phyloP scores from a whole-genome alignment of 2,329 filamentous ascomycete genomes.

The Xylaria sp. region DNA sequence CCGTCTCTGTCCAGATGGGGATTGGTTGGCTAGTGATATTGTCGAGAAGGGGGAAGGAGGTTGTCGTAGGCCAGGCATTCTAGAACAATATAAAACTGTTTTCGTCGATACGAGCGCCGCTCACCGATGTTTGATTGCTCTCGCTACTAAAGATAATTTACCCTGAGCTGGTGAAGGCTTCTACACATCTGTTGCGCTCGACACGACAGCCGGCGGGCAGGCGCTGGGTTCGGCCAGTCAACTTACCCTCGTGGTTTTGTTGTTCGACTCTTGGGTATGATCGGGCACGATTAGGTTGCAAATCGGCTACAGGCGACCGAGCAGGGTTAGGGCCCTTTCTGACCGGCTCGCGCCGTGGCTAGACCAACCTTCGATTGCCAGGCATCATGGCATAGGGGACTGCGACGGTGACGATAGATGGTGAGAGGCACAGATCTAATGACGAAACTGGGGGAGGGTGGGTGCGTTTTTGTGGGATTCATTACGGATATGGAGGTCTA shows the following conservation, averaged over 20 bases:
- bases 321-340: background rate
- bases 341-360: slow-evolving; percentile 18
- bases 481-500: background rate
- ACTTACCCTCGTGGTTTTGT: slow-evolving; percentile 8
- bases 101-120: background rate
- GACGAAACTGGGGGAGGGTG: background rate
- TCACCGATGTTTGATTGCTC: background rate
- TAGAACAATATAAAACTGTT: background rate
- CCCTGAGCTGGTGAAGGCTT: background rate
- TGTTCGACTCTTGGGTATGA: slow-evolving; percentile 5
- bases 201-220: background rate
- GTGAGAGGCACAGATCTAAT: background rate
- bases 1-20: background rate
- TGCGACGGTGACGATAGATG: slow-evolving; percentile 1
- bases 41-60: background rate
- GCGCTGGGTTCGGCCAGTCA: background rate
- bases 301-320: slow-evolving; percentile 1
- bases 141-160: background rate
- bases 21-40: background rate
- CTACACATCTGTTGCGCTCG: background rate
- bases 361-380: slow-evolving; percentile 1
- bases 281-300: slow-evolving; percentile 15
- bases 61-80: background rate
- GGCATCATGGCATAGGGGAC: slow-evolving; percentile 6
- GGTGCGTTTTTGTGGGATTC: background rate